Evolutionary conservation across 139 green algal species (phyloP), one percentile per base, ranked within the genome.

Genomic region (Ettlia oleoabundans): DNA sequence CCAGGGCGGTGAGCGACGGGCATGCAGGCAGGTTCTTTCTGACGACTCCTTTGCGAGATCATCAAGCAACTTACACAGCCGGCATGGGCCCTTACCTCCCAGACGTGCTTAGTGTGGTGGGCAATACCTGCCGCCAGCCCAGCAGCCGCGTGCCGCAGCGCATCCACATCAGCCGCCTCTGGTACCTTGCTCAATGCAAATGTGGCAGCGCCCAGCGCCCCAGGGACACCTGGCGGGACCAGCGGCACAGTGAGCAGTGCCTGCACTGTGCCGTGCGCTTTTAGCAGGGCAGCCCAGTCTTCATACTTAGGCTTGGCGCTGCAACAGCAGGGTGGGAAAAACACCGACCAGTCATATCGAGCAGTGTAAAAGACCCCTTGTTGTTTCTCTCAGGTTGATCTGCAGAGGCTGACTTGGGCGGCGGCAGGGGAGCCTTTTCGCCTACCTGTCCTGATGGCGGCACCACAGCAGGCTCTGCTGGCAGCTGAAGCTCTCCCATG

Each of bases 71-170:
- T 24, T 15, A 58, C 47, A 58, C 47, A 58, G 47, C 47, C 47
- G 15, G 47, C n/a, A 26, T 13, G 19, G 33, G 7, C 35, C 4
- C 74, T 32, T 55, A 70, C 74, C 74, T 80, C 74, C 74, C 74
- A 80, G 37, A 80, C 47, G 28, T 38, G 18, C 28, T 80, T 80
- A 37, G 74, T 70, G 1, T 55, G 53, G 74, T 80, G 74, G 13
- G 28, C 4, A 38, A 80, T 58, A 55, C 32, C 13, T 37, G 8
- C 22, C 8, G 74, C 74, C 74, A 80, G 74, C 37, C 55, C 55
- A 38, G 28, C 55, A 28, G 42, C 74, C 10, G 70, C n/a, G 15
- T 53, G 33, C 4, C 21, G 40, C 35, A 80, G 38, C 24, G 40
- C 55, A 35, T 70, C 55, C 55, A 40, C 55, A 43, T 58, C 55